Base-by-base conservation (phyloP, 257 asterid genomes). In the Cruciata laevipes region DNA sequence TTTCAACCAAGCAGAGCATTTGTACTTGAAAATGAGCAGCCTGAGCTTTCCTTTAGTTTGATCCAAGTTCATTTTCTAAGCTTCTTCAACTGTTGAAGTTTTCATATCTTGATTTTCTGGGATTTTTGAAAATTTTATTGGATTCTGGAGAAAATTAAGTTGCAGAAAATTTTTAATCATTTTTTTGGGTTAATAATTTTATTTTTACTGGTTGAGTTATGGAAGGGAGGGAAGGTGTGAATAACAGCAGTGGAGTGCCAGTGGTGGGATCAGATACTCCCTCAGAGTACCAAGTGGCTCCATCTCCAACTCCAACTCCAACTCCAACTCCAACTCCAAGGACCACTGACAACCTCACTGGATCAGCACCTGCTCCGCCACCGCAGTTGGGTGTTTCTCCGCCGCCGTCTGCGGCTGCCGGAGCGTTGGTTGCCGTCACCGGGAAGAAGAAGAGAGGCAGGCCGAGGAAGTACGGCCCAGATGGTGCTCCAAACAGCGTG, bases 251-350 rank as follows among this genome's bases (percentile, higher is more conserved):
- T 79, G 95, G 89, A 77, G 97, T 92, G 42, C 86, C 89, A 55
- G 92, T 86, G 73, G 85, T 92, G 85, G 93, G 91, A 83, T 92
- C 98, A 79, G 97, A 92, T 84, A 97, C 90, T 70, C 93, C 97
- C 52, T 86, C 98, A 32, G 85, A 84, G 61, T 89, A 85, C 92
- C 96, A 87, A 53, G 80, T 89, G 73, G 87, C 95, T 70, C n/a
- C n/a, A n/a, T n/a, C n/a, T n/a, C n/a, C n/a, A n/a, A n/a, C n/a
- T n/a, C n/a, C n/a, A n/a, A n/a, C n/a, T n/a, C n/a, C n/a, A n/a
- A n/a, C n/a, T n/a, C n/a, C n/a, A n/a, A n/a, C n/a, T n/a, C n/a
- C n/a, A n/a, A n/a, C n/a, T n/a, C 89, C 90, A n/a, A 83, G 96
- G 74, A 74, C 82, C 81, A 66, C 81, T 56, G 89, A 80, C 42